Conservation (phyloP, 768 basidiomycete species). For the Boletales sp. region DNA sequence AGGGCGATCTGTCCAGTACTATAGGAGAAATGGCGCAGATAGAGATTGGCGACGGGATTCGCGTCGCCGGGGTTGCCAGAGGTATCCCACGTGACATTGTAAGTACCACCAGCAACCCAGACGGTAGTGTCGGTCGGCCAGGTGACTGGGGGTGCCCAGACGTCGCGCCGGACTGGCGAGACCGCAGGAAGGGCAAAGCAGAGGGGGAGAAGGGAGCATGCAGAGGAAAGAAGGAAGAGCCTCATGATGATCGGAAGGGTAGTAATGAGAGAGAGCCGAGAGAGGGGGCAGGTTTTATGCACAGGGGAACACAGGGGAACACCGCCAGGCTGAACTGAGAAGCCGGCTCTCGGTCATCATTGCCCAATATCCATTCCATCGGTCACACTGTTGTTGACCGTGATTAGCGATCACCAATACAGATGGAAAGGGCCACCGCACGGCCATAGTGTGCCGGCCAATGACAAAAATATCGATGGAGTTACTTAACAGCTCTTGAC, state of each 20-base stretch:
- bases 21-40: conserved; percentile 34
- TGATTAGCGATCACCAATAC: too few relatives aligned
- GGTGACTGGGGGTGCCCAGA: conserved; percentile 44
- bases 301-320: neutral
- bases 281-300: conserved; percentile 13
- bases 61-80: conserved; percentile 44
- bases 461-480: too few relatives aligned
- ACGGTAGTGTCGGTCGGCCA: conserved; percentile 34
- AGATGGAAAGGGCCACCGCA: too few relatives aligned
- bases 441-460: too few relatives aligned
- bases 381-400: neutral
- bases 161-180: conserved; percentile 35
- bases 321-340: neutral
- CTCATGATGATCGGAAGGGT: conserved; percentile 15
- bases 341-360: neutral
- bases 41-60: conserved; percentile 40
- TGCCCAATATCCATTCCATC: neutral
- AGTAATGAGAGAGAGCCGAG: neutral
- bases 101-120: conserved; percentile 40
- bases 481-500: too few relatives aligned
- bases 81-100: conserved; percentile 46
- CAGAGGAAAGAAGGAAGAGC: conserved; percentile 10
- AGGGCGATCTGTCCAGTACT: conserved; percentile 31
- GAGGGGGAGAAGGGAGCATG: conserved; percentile 23
- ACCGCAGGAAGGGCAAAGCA: conserved; percentile 27